Percentiles rank a stretch among this genome's conserved stretches.
Conservation (phyloP, 352 stramenopile genomes). For the Pythium diclinum region DNA sequence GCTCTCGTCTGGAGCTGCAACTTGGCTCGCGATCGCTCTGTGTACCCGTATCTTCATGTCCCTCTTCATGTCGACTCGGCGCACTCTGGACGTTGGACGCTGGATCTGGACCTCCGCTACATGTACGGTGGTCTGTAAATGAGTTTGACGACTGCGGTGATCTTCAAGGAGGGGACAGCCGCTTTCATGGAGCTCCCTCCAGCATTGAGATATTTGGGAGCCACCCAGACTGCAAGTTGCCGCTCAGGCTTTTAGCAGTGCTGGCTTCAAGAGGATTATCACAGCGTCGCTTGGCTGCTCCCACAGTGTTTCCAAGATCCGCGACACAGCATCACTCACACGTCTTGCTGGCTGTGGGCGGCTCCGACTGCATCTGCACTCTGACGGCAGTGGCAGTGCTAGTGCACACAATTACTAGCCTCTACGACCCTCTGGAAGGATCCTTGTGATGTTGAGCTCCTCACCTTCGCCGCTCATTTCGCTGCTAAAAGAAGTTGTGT, state of each 20-base stretch:
- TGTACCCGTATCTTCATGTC: neutral
- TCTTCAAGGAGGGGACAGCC: constrained; percentile 1
- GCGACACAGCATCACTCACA: constrained; percentile 3
- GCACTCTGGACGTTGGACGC: neutral
- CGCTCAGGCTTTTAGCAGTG: neutral
- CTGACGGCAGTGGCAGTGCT: neutral
- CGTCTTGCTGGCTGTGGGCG: neutral
- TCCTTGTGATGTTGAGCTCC: too few species aligned
- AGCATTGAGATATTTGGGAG: constrained; percentile 3
- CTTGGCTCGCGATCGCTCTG: neutral
- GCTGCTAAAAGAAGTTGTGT: neutral
- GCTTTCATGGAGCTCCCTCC: neutral
- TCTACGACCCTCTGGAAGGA: neutral
- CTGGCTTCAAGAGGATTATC: neutral
- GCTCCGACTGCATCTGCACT: constrained; percentile 3
- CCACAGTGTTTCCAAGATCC: constrained; percentile 4
- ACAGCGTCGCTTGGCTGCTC: neutral
- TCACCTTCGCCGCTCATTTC: neutral
- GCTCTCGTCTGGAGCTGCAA: neutral
- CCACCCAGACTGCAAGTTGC: neutral
- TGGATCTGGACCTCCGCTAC: neutral
- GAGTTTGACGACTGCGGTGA: neutral
- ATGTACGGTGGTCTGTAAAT: neutral
- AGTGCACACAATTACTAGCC: neutral
- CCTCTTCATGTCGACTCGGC: neutral